Conservation (phyloP, 306 rosid species). For the Pyrus bretschneideri region DNA sequence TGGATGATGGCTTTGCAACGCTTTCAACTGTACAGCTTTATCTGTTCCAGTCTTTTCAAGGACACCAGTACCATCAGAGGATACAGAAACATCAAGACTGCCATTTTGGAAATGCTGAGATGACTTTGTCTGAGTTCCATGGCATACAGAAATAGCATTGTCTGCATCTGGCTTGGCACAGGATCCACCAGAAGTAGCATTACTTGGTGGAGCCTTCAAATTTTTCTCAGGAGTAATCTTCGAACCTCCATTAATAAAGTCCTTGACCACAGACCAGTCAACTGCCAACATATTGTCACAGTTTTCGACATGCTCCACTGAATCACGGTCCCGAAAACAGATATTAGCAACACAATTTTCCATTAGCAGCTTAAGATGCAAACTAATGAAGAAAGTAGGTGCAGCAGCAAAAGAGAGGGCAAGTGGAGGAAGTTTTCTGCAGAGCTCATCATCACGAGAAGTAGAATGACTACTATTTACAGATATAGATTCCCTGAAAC, state of each 20-base stretch:
- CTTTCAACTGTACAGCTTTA: constrained; percentile 20
- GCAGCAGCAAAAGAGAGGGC: constrained; percentile 79
- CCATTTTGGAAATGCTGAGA: constrained; percentile 24
- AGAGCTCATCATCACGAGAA: constrained; percentile 29
- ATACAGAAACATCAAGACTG: constrained; percentile 23
- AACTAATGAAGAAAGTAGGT: constrained; percentile 66
- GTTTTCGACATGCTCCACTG: constrained; percentile 33
- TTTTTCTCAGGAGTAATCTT: constrained; percentile 26
- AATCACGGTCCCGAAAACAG: constrained; percentile 35
- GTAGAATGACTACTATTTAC: constrained; percentile 26
- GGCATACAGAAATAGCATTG: constrained; percentile 23
- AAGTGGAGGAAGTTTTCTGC: constrained; percentile 52
- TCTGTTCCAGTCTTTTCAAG: constrained; percentile 26
- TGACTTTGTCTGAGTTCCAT: constrained; percentile 9
- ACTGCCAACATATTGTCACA: constrained; percentile 26
- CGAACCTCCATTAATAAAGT: constrained; percentile 26
- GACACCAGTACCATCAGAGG: constrained; percentile 27
- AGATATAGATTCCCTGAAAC: constrained; percentile 41
- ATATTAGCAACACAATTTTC: constrained; percentile 46
- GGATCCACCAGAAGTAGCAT: constrained; percentile 30
- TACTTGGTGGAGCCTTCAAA: constrained; percentile 21
- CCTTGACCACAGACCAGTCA: constrained; percentile 29
- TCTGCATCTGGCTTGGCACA: constrained; percentile 29
- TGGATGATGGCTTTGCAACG: constrained; percentile 27
- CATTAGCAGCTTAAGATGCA: constrained; percentile 83